These are phyloP conservation scores for Larix kaempferi DNA, from an alignment of 75 land plant genomes.

Conservation along the genomic window DNA sequence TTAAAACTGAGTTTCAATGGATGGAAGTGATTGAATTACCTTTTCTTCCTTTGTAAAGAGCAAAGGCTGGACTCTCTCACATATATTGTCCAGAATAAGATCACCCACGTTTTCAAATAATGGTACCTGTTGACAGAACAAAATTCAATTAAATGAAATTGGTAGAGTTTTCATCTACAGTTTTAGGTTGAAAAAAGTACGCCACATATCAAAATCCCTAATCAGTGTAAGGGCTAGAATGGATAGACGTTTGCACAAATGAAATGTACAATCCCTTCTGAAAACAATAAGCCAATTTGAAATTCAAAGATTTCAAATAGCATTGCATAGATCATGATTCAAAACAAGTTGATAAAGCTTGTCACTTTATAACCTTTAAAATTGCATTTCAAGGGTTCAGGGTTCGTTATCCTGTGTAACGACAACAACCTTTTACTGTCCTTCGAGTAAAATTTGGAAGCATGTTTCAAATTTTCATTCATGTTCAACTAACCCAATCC, in stretches of 20 bases:
- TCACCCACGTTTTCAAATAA: conserved; percentile 81
- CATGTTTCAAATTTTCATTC: background rate
- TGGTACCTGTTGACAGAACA: conserved; percentile 58
- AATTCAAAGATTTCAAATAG: too few species aligned
- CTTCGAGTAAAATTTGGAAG: background rate
- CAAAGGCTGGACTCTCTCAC: conserved; percentile 77
- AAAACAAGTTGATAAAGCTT: background rate
- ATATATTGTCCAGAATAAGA: conserved; percentile 88
- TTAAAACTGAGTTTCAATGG: too few species aligned
- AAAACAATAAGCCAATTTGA: conserved; percentile 4
- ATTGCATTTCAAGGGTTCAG: too few species aligned
- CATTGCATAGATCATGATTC: too few species aligned
- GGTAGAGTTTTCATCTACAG: background rate
- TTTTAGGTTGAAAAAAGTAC: background rate
- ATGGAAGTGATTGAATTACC: conserved; percentile 30
- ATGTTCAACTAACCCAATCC: background rate
- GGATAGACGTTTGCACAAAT: background rate
- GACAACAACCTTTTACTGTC: background rate
- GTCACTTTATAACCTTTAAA: too few species aligned
- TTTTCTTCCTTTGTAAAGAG: conserved; percentile 81
- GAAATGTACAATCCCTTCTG: background rate
- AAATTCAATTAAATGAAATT: background rate
- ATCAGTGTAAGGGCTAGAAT: conserved; percentile 51
- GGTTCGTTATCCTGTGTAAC: too few species aligned
- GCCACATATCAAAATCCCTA: conserved; percentile 34